Percentiles rank a stretch among this genome's conserved stretches.
phyloP scores from a whole-genome alignment of 2,329 filamentous ascomycete species.

The Colletotrichum tofieldiae region DNA sequence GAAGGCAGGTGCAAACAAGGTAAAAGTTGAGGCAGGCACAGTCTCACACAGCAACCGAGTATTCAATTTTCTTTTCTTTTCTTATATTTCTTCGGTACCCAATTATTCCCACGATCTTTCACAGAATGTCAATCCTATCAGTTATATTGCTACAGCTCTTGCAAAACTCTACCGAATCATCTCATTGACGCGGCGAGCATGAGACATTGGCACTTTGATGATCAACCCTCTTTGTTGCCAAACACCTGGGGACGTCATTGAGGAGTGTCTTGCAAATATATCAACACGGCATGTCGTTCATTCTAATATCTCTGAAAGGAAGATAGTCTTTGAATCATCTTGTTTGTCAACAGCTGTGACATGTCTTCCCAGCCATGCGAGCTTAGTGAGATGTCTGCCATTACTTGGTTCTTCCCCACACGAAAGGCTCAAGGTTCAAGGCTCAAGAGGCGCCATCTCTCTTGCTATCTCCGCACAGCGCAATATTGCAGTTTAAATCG shows the following conservation, averaged over 20 bases:
- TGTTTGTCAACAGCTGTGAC: too few species aligned
- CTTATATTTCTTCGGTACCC: too few species aligned
- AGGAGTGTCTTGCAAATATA: neutral
- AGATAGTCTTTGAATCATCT: neutral
- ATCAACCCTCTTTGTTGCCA: neutral
- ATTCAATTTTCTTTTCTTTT: neutral
- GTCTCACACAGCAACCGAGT: neutral
- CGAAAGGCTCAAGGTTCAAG: neutral
- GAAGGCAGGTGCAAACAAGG: neutral
- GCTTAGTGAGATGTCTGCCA: too few species aligned
- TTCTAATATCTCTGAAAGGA: neutral
- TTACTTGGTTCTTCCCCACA: accelerated
- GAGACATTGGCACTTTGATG: neutral
- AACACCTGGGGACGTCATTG: neutral
- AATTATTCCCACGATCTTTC: too few species aligned
- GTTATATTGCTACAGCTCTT: neutral
- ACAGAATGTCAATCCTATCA: too few species aligned
- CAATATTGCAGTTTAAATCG: too few species aligned
- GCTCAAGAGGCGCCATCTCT: too few species aligned
- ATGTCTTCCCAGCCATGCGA: neutral
- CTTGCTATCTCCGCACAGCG: too few species aligned
- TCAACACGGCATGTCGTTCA: neutral
- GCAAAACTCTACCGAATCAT: neutral
- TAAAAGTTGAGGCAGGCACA: neutral
- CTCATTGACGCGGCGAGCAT: neutral